These are phyloP conservation scores for Fusarium tricinctum DNA, from an alignment of 2,329 filamentous ascomycete genomes.

Conservation along the genomic window DNA sequence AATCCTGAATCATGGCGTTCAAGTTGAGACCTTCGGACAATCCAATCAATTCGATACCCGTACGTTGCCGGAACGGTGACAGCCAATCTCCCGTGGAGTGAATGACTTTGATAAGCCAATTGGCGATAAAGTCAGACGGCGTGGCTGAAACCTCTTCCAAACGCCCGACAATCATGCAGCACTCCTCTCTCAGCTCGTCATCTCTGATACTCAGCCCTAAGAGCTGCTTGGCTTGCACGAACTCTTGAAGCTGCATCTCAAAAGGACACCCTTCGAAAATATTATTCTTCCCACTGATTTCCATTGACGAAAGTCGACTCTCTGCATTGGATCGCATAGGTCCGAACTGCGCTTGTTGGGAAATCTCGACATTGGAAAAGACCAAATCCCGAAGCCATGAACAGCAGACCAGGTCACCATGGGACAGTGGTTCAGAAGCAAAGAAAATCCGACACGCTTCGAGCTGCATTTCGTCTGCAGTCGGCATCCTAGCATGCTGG, in stretches of 20 bases:
- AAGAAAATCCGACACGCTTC: constrained; percentile 41
- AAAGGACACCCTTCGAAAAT: constrained; percentile 51
- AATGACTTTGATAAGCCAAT: constrained; percentile 45
- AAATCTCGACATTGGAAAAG: constrained; percentile 26
- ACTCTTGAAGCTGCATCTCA: constrained; percentile 44
- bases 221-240: constrained; percentile 32
- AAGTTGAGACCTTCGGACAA: not conserved
- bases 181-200: constrained; percentile 42
- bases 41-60: constrained; percentile 11
- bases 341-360: constrained; percentile 44
- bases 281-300: constrained; percentile 50
- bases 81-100: constrained; percentile 42
- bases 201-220: constrained; percentile 25
- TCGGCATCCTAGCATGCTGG: constrained; percentile 32
- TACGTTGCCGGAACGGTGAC: constrained; percentile 34
- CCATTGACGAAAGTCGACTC: constrained; percentile 40
- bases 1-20: constrained; percentile 40
- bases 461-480: constrained; percentile 38
- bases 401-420: not conserved
- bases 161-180: constrained; percentile 36
- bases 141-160: constrained; percentile 42
- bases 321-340: constrained; percentile 46
- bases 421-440: constrained; percentile 26
- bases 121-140: constrained; percentile 45
- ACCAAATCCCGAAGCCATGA: constrained; percentile 46